Base-by-base conservation (phyloP, 2,329 filamentous ascomycete genomes). In the Hypoxylon sp. region DNA sequence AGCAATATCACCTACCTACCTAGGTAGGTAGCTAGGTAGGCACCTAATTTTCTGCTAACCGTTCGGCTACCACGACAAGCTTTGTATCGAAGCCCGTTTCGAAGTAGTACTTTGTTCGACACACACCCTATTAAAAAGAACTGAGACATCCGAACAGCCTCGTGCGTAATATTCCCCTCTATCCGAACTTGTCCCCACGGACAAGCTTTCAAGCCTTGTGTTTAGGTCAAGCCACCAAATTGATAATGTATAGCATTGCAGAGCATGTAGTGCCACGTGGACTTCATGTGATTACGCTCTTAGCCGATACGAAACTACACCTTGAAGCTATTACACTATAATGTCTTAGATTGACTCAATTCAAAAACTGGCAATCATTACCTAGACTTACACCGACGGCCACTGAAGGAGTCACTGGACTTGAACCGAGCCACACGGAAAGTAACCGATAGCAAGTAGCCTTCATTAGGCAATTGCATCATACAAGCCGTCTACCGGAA, bases 341-440 rank as follows among this genome's bases (percentile, higher is more conserved):
- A n/a, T 52, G 48, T 57, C 22, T 35, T 24, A 24, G 9, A 13
- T 47, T 63, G 53, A 52, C 22, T 63, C 46, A 63, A 10, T 3
- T 22, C 22, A 17, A 17, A 2, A 9, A 44, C 22, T 10, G 17
- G 13, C 26, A 52, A 24, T 44, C 22, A 35, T 47, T 22, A 39
- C 46, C 46, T 6, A 46, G 35, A 37, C 29, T 44, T 5, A 52
- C 53, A 63, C 60, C 53, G 53, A 57, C 3, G 11, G 22, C 9
- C 47, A 35, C 11, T 5, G 8, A 8, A 42, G 39, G 39, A 44
- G 17, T 44, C 39, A 44, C 5, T 17, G 39, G 8, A 44, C 39
- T 22, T 17, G 8, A 22, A 19, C 17, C 9, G 22, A 44, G 39
- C 39, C 39, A 10, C 17, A 3, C 39, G 17, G 17, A 10, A 22